Evolutionary conservation across 306 rosid species (phyloP), one percentile per base, ranked within the genome.

Genomic region (Purshia tridentata): DNA sequence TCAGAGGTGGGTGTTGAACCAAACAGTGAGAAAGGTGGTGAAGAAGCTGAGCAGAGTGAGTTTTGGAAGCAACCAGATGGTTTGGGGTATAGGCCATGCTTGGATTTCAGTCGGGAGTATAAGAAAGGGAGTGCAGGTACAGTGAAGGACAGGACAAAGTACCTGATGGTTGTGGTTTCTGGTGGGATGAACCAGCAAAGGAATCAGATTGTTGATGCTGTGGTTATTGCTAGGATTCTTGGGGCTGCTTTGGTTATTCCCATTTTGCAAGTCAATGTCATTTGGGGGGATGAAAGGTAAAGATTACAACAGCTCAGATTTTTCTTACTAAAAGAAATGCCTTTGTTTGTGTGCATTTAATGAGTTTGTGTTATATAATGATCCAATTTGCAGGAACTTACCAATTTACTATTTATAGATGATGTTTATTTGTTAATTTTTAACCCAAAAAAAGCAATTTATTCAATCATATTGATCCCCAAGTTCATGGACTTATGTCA

Each of bases 151-250:
- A 87, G 91, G 79, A 88, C 82, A 19, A 94, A 86, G 82, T 90
- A 87, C 23, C 82, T 94, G 3, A 74, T 94, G 88, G 98, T 91
- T 56, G 99, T 94, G 39, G 96, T 91, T 76, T 87, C 95, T 20
- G 99, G 99, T 1, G 99, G 99, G n/a, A 72, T 94, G 93, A 94
- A 94, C 85, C 99, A 94, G 75, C 99, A 94, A 63, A 89, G 98
- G 86, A 94, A 91, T 81, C 99, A 94, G 80, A 94, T 94, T 79
- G 99, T 94, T 23, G 99, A 94, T 80, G 99, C 99, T 48, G 99
- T 94, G 60, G 91, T 94, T 10, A 91, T 94, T 81, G 98, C 99
- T 49, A 90, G 99, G 84, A 94, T 94, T 65, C 99, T 94, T 66
- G 97, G 97, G 0, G 99, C 98, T 83, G 84, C 97, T 70, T 71